These are phyloP conservation scores for Pseudotsuga menziesii DNA, from an alignment of 75 land plant species.

Conservation along the genomic window DNA sequence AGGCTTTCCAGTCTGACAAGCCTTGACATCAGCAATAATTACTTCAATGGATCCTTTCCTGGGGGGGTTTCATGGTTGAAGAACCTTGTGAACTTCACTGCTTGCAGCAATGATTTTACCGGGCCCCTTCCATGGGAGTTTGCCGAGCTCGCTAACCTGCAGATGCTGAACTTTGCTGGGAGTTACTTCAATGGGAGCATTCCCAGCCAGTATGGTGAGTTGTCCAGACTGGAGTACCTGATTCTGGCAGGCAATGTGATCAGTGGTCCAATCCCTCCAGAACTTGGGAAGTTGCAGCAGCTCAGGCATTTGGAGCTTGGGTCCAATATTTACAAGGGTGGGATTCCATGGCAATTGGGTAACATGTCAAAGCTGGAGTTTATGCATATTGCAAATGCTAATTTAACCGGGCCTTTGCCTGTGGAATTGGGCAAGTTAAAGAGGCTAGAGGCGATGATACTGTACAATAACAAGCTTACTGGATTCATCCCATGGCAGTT, in stretches of 20 bases:
- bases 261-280: background rate
- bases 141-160: constrained; percentile 21
- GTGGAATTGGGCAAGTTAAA: constrained; percentile 19
- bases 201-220: constrained; percentile 30
- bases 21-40: constrained; percentile 64
- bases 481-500: constrained; percentile 25
- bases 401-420: constrained; percentile 27
- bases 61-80: constrained; percentile 32
- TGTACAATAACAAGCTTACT: constrained; percentile 18
- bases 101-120: constrained; percentile 71
- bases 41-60: constrained; percentile 49
- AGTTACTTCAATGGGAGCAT: constrained; percentile 71
- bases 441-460: constrained; percentile 11
- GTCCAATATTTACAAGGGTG: background rate
- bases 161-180: constrained; percentile 61
- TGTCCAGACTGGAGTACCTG: constrained; percentile 14
- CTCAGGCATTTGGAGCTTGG: background rate
- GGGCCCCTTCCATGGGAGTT: constrained; percentile 59
- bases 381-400: constrained; percentile 17
- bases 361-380: constrained; percentile 6
- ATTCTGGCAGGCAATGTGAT: constrained; percentile 29
- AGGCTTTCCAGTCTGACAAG: constrained; percentile 27
- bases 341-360: background rate
- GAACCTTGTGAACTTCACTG: constrained; percentile 36
- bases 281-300: background rate